Conservation (phyloP, 2,329 filamentous ascomycete species). For the Aureobasidium sp. region DNA sequence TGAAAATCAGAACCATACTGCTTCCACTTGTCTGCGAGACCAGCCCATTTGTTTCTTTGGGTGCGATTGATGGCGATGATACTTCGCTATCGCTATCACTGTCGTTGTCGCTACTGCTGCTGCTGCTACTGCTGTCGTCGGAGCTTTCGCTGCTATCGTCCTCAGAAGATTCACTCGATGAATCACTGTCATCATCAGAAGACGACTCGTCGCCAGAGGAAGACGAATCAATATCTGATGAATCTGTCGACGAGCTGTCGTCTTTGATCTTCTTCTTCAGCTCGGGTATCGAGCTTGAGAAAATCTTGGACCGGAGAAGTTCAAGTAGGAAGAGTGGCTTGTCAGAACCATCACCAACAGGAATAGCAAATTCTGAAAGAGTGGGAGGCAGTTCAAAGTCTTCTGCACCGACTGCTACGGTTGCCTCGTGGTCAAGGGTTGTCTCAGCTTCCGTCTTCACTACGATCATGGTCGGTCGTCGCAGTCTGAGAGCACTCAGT, state of each 20-base stretch:
- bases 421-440: conserved; percentile 20
- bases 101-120: background rate
- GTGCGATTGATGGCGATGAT: conserved; percentile 13
- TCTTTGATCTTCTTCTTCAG: background rate
- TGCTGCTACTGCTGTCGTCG: background rate
- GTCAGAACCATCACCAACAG: conserved; percentile 45
- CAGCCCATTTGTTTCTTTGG: background rate
- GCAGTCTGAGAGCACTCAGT: conserved; percentile 64
- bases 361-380: conserved; percentile 42
- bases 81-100: background rate
- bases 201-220: conserved; percentile 24
- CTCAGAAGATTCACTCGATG: conserved; percentile 15
- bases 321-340: conserved; percentile 77
- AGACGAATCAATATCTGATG: conserved; percentile 15
- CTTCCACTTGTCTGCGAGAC: background rate
- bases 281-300: conserved; percentile 11
- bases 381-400: conserved; percentile 51
- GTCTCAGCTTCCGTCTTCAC: conserved; percentile 47
- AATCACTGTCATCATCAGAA: conserved; percentile 20
- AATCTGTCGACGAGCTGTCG: background rate
- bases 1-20: conserved; percentile 61
- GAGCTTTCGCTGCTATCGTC: conserved; percentile 26
- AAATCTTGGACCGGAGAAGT: conserved; percentile 55
- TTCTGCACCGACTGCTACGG: conserved; percentile 26
- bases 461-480: conserved; percentile 67